phyloP scores from a whole-genome alignment of 2,329 filamentous ascomycete species.

The Cercospora citrullina region DNA sequence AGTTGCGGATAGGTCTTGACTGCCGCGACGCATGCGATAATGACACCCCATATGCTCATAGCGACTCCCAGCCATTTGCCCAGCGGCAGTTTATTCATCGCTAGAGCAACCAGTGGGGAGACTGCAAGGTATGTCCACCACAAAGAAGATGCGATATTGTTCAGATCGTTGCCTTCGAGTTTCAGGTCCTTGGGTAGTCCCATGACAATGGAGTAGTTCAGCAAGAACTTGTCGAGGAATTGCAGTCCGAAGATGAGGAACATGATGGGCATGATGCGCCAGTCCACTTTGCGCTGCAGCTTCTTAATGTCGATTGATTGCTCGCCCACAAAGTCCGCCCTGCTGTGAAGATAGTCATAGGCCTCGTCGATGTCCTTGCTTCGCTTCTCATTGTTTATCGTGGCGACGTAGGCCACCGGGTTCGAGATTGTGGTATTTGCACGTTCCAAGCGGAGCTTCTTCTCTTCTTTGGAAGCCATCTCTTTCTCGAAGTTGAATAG shows the following conservation, averaged over 20 bases:
- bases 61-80: constrained; percentile 28
- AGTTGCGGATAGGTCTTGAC: constrained; percentile 28
- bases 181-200: constrained; percentile 40
- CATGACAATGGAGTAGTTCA: constrained; percentile 69
- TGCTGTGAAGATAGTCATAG: constrained; percentile 15
- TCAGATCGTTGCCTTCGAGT: constrained; percentile 25
- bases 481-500: constrained; percentile 9
- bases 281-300: constrained; percentile 25
- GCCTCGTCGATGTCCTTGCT: constrained; percentile 20
- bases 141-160: constrained; percentile 24
- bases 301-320: constrained; percentile 16
- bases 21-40: constrained; percentile 20
- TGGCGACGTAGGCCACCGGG: neutral
- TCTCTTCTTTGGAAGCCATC: constrained; percentile 2
- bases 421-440: neutral
- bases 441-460: constrained; percentile 6
- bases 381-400: constrained; percentile 2
- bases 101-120: constrained; percentile 18
- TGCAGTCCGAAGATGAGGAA: constrained; percentile 20
- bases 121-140: constrained; percentile 24
- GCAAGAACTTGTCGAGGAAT: constrained; percentile 53
- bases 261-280: constrained; percentile 23
- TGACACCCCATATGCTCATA: constrained; percentile 22
- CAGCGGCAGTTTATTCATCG: constrained; percentile 46
- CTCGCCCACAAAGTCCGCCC: constrained; percentile 16